Evolutionary conservation across 1,284 basidiomycete species (phyloP).

Genomic region (Pterula multifida): DNA sequence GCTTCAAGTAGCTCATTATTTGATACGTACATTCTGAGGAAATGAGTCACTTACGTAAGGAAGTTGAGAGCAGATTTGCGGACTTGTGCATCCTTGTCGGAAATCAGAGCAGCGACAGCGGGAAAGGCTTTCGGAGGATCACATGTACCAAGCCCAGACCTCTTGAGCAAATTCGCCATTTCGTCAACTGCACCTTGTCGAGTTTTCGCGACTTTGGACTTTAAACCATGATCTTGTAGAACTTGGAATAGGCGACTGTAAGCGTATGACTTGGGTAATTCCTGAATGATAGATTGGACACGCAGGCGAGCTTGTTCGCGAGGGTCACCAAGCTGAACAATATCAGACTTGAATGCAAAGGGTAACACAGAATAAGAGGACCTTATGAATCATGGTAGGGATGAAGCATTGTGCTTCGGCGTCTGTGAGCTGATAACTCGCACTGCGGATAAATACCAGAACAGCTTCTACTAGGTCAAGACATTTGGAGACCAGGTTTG

Average conservation of each 20-base stretch:
- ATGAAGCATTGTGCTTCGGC: constrained; percentile 83
- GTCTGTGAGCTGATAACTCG: constrained; percentile 78
- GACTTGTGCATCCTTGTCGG: constrained; percentile 80
- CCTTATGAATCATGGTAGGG: constrained; percentile 87
- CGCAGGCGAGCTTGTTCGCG: constrained; percentile 64
- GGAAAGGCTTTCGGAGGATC: constrained; percentile 75
- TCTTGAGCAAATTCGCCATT: constrained; percentile 65
- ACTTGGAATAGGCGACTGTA: constrained; percentile 85
- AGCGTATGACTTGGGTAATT: constrained; percentile 71
- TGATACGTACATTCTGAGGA: constrained; percentile 7
- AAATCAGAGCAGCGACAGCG: constrained; percentile 68
- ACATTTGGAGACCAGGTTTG: constrained; percentile 82
- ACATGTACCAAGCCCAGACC: constrained; percentile 75
- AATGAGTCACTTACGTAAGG: constrained; percentile 40
- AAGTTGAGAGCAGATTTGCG: constrained; percentile 73
- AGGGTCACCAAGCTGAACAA: constrained; percentile 62
- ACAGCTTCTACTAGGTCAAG: constrained; percentile 82
- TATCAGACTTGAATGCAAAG: constrained; percentile 4
- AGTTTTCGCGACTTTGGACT: constrained; percentile 84
- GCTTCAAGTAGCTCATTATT: constrained; percentile 23
- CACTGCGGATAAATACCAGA: constrained; percentile 57
- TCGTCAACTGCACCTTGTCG: constrained; percentile 82
- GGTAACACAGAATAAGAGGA: constrained; percentile 21
- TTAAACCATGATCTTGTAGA: constrained; percentile 76
- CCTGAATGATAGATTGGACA: constrained; percentile 63